Evolutionary conservation across 805 yeast species (phyloP), one percentile per base, ranked within the genome.

Genomic region (Zygotorulaspora sp.): DNA sequence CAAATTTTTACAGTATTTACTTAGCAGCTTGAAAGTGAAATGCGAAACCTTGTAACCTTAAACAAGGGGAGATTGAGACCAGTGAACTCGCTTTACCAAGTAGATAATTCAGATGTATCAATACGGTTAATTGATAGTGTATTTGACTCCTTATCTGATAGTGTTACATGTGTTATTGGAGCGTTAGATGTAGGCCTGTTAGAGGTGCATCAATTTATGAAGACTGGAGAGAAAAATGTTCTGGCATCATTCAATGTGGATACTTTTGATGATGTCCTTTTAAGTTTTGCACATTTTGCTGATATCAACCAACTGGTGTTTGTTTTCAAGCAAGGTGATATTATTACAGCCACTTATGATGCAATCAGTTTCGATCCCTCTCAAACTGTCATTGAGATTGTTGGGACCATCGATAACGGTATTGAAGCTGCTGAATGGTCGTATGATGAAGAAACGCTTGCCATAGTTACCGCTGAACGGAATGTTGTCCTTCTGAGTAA

Each of bases 371-470:
- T 53, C 5, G 75, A 74, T 43, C 71, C 74, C 10, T 75, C 75
- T 24, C 63, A 72, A 12, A 72, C 87, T 1, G 45, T 58, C 2
- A 70, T 80, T 14, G 88, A 82, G 49, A 80, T 88, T 32, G 89
- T 83, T 7, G 97, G 97, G 0, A 74, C 86, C 14, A 78, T 90
- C 18, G 96, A 88, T 52, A 74, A 71, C 22, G 90, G 89, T 0
- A 65, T 90, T 11, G 52, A 61, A 30, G 78, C 85, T 12, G 89
- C 96, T 0, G 51, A 63, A 14, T 92, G 97, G 97, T 80, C 95
- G 9, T 82, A 82, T 5, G 97, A 92, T 57, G 96, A 89, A 52
- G 97, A 92, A 59, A 75, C 88, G 0, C 65, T 90, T 36, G 77
- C 80, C 2, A 48, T 92, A 13, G 72, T 82, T 11, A 83, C 96